These are phyloP conservation scores for Backusella luteola DNA, from an alignment of 192 early-diverging fungal genomes.

Conservation along the genomic window DNA sequence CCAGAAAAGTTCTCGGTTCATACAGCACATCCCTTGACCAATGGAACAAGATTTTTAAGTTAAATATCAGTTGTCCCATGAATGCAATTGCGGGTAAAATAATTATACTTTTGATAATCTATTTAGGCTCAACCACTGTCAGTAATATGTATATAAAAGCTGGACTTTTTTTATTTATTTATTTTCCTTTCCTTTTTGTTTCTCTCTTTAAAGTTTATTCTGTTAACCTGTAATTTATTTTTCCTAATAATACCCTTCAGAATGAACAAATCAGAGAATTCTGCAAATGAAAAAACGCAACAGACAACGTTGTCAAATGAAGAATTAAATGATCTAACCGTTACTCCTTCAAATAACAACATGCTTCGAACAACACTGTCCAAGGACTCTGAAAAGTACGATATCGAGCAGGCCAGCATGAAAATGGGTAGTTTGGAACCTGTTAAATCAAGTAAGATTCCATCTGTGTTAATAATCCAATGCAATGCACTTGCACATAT, in stretches of 20 bases:
- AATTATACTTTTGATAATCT: neutral
- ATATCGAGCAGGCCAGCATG: neutral
- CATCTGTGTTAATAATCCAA: neutral
- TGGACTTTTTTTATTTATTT: neutral
- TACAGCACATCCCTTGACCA: neutral
- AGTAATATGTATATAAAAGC: neutral
- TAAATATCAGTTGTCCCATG: slow-evolving; percentile 1
- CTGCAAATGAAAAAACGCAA: neutral
- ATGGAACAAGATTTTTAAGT: neutral
- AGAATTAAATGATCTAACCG: neutral
- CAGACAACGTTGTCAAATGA: neutral
- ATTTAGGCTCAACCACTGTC: neutral
- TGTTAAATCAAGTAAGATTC: neutral
- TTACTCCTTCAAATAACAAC: slow-evolving; percentile 4
- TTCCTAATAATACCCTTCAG: neutral
- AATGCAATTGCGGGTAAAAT: neutral
- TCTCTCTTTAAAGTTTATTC: neutral
- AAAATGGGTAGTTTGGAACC: neutral
- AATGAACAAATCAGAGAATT: neutral
- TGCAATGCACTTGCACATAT: neutral
- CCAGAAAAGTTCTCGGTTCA: neutral
- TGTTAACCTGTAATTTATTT: neutral
- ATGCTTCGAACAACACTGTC: neutral
- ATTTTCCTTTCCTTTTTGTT: neutral
- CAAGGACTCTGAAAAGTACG: neutral